These are phyloP conservation scores for Thalassiosira delicatula DNA, from an alignment of 352 stramenopile genomes.

Conservation along the genomic window DNA sequence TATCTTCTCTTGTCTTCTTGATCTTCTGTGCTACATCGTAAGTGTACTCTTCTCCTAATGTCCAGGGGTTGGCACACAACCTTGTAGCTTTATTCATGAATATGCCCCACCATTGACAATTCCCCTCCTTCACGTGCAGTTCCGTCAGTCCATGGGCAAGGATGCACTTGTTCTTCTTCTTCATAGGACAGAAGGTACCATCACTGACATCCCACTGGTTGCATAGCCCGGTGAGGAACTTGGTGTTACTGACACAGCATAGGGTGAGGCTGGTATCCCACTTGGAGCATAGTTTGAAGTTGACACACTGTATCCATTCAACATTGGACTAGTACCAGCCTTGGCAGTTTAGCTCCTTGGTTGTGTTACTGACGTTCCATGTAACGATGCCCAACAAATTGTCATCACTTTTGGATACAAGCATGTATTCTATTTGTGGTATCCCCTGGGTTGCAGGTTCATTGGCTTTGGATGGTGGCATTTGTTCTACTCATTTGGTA, in stretches of 20 bases:
- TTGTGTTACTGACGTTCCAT: no score
- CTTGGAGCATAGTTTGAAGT: conserved; percentile 72
- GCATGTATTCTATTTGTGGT: no score
- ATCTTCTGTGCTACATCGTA: no score
- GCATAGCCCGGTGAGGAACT: conserved; percentile 87
- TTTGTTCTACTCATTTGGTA: no score
- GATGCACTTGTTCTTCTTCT: conserved; percentile 86
- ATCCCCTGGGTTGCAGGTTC: no score
- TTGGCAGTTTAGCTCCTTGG: conserved; percentile 74
- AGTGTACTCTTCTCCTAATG: no score
- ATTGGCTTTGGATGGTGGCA: no score
- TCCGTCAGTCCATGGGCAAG: conserved; percentile 87
- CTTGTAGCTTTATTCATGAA: conserved; percentile 82
- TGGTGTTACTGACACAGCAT: conserved; percentile 82
- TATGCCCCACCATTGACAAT: conserved; percentile 84
- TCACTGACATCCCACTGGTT: conserved; percentile 86
- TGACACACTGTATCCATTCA: conserved; percentile 75
- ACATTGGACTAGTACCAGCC: conserved; percentile 81
- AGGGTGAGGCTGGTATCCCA: conserved; percentile 76
- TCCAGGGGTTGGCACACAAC: conserved; percentile 77
- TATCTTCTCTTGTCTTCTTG: no score
- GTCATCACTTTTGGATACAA: no score
- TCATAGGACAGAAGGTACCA: conserved; percentile 83
- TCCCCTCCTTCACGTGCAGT: conserved; percentile 86
- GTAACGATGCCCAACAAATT: no score